Conservation (phyloP, 208 protist species). For the Crithidia mellificae region DNA sequence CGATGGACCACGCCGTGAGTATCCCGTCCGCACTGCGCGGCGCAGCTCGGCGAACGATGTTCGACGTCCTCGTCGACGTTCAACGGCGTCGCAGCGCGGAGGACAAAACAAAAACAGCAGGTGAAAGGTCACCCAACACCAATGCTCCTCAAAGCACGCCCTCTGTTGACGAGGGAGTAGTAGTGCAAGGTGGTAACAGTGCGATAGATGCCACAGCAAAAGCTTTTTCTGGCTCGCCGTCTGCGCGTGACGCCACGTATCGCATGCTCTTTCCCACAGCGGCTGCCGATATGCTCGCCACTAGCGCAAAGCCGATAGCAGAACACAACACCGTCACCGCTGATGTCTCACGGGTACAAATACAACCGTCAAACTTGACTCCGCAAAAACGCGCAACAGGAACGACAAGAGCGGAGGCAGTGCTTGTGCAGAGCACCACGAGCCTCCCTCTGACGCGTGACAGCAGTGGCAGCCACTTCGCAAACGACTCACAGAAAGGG, state of each 20-base stretch:
- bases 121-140: not conserved
- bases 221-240: not conserved
- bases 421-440: no score
- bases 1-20: slow-evolving; percentile 63
- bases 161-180: no score
- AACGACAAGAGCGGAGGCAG: no score
- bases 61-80: slow-evolving; percentile 50
- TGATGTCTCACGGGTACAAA: no score
- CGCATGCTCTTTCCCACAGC: slow-evolving; percentile 18
- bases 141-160: no score
- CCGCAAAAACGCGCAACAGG: no score
- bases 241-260: slow-evolving; percentile 18
- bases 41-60: slow-evolving; percentile 76
- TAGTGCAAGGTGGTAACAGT: no score
- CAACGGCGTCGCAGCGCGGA: not conserved
- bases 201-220: not conserved
- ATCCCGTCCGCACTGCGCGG: slow-evolving; percentile 55
- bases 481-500: no score
- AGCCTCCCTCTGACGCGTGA: no score
- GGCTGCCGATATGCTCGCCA: not conserved
- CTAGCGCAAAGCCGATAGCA: no score
- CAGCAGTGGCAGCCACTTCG: no score
- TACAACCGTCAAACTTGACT: no score
- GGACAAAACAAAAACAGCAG: not conserved
- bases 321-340: not conserved